Conservation (phyloP, 129 eudicot species). For the Kitagawia praeruptora region DNA sequence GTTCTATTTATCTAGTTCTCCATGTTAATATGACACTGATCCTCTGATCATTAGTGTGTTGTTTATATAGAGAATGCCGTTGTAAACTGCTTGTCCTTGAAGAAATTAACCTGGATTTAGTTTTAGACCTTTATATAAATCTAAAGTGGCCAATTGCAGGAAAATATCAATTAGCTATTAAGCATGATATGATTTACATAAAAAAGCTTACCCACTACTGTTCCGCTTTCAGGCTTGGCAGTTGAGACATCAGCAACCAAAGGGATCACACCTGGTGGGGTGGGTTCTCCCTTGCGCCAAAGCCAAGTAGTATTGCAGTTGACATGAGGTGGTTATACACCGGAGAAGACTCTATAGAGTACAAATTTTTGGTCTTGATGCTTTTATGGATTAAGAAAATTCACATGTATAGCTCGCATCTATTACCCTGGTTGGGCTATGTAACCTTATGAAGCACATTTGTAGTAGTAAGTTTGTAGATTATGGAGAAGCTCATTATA, state of each 20-base stretch:
- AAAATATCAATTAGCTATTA: not conserved
- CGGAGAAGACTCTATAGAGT: constrained; percentile 35
- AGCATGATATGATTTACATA: not conserved
- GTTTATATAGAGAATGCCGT: not conserved
- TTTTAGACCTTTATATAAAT: not conserved
- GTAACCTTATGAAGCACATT: not conserved
- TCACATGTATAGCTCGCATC: constrained; percentile 7
- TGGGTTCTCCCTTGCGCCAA: constrained; percentile 35
- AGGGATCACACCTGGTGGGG: constrained; percentile 27
- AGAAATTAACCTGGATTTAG: not conserved
- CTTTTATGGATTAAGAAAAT: not conserved
- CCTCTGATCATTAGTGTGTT: not conserved
- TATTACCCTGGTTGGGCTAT: not conserved
- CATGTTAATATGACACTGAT: not conserved
- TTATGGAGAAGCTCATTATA: not conserved
- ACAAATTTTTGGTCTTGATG: constrained; percentile 77
- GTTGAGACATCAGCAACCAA: constrained; percentile 51
- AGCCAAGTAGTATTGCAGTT: constrained; percentile 14
- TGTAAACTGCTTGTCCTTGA: not conserved
- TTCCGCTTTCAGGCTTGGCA: constrained; percentile 54
- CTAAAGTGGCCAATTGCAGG: not conserved
- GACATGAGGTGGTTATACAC: constrained; percentile 19
- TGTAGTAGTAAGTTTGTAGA: not conserved
- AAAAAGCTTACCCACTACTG: not conserved
- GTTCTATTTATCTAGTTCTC: not conserved